Conservation (phyloP, 2,329 filamentous ascomycete species). For the Thermomyces lanuginosus region DNA sequence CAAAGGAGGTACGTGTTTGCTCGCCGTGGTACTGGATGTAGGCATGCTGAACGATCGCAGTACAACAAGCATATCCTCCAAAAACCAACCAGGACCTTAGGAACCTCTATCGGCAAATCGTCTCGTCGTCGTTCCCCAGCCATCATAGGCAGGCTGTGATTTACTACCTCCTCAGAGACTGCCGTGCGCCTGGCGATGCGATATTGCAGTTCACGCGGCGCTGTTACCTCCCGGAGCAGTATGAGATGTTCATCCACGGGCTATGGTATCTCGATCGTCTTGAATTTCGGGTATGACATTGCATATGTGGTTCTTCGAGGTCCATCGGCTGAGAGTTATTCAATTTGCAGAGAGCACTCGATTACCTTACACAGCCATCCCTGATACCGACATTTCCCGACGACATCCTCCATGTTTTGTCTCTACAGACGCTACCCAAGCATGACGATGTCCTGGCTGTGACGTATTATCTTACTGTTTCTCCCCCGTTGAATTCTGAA, state of each 20-base stretch:
- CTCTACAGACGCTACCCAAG: constrained; percentile 40
- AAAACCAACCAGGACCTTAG: constrained; percentile 50
- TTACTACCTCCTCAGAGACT: constrained; percentile 70
- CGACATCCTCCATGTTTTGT: constrained; percentile 57
- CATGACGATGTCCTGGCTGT: constrained; percentile 50
- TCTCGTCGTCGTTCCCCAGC: constrained; percentile 45
- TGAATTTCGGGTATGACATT: constrained; percentile 42
- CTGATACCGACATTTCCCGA: constrained; percentile 68
- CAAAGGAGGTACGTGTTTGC: constrained; percentile 40
- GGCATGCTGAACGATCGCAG: no score
- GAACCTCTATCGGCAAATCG: constrained; percentile 54
- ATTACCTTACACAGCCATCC: constrained; percentile 63
- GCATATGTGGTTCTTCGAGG: not conserved
- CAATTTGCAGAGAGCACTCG: constrained; percentile 43
- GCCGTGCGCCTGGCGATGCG: constrained; percentile 38
- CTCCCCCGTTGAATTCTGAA: constrained; percentile 51
- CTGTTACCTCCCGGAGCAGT: constrained; percentile 56
- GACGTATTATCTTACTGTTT: constrained; percentile 62
- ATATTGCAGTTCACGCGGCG: constrained; percentile 43
- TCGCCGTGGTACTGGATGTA: not conserved
- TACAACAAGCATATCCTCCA: constrained; percentile 56
- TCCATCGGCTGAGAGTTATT: not conserved
- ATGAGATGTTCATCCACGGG: constrained; percentile 65
- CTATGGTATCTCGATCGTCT: constrained; percentile 64
- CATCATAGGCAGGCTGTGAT: constrained; percentile 71